Conservation (phyloP, 2,329 filamentous ascomycete genomes). For the Aspergillus terreus region DNA sequence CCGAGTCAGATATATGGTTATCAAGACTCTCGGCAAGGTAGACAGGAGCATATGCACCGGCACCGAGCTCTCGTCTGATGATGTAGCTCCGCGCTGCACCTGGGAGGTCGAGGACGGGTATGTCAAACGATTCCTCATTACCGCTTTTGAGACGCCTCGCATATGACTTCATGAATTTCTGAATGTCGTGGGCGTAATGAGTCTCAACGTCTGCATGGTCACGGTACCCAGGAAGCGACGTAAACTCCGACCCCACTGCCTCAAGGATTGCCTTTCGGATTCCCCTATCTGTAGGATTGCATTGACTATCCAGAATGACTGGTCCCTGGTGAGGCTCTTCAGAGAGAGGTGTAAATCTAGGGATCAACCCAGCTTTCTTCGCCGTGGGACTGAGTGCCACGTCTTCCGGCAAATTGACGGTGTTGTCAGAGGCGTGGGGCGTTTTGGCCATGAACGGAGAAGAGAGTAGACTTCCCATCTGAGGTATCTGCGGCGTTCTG, state of each 20-base stretch:
- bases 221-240: slow-evolving; percentile 73
- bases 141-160: slow-evolving; percentile 47
- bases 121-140: slow-evolving; percentile 59
- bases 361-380: slow-evolving; percentile 32
- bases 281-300: slow-evolving; percentile 81
- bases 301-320: slow-evolving; percentile 76
- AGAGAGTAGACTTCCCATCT: slow-evolving; percentile 51
- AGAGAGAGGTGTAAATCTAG: slow-evolving; percentile 15
- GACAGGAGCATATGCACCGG: slow-evolving; percentile 91
- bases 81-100: slow-evolving; percentile 66
- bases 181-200: slow-evolving; percentile 70
- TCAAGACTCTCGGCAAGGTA: slow-evolving; percentile 79
- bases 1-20: slow-evolving; percentile 35
- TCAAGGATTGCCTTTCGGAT: slow-evolving; percentile 72
- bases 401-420: slow-evolving; percentile 29
- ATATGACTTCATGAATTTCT: slow-evolving; percentile 70
- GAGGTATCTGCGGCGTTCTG: slow-evolving; percentile 28
- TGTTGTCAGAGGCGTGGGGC: slow-evolving; percentile 48
- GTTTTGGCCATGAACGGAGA: slow-evolving; percentile 70
- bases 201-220: slow-evolving; percentile 64
- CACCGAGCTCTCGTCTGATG: slow-evolving; percentile 79
- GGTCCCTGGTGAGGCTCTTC: slow-evolving; percentile 46
- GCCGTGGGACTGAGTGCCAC: slow-evolving; percentile 35
- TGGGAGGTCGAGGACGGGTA: slow-evolving; percentile 66
- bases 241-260: slow-evolving; percentile 68